These are phyloP conservation scores for Tolypocladium cylindrosporum DNA, from an alignment of 2,329 filamentous ascomycete genomes.

Conservation along the genomic window DNA sequence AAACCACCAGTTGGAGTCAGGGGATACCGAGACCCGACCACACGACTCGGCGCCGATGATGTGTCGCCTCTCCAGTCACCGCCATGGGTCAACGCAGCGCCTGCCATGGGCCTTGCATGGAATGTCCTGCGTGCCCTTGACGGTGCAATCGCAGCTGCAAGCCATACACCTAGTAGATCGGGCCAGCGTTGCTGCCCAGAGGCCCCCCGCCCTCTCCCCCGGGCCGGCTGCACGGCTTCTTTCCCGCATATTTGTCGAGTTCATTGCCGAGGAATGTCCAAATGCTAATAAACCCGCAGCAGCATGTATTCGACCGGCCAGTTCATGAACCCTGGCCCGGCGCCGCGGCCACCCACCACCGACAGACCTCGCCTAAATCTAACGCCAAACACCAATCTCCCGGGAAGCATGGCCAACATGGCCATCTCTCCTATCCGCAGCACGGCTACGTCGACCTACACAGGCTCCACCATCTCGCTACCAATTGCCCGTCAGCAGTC, in stretches of 20 bases:
- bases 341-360: constrained; percentile 77
- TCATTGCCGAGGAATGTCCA: too few relatives aligned
- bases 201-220: not conserved
- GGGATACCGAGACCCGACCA: not conserved
- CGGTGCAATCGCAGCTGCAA: not conserved
- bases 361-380: constrained; percentile 75
- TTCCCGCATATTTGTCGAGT: not conserved
- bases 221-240: not conserved
- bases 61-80: not conserved
- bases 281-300: constrained; percentile 5
- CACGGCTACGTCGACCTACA: constrained; percentile 56
- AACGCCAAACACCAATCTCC: constrained; percentile 64
- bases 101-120: not conserved
- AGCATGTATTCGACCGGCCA: constrained; percentile 51
- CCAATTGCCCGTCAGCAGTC: constrained; percentile 56
- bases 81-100: not conserved
- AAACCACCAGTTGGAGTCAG: not conserved
- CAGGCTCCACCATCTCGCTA: constrained; percentile 62
- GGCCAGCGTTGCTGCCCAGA: not conserved
- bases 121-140: not conserved
- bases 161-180: not conserved
- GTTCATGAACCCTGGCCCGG: constrained; percentile 96
- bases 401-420: constrained; percentile 72
- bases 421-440: constrained; percentile 62
- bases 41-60: not conserved